Evolutionary conservation across 352 stramenopile species (phyloP).

Genomic region (Globisporangium yorkense): DNA sequence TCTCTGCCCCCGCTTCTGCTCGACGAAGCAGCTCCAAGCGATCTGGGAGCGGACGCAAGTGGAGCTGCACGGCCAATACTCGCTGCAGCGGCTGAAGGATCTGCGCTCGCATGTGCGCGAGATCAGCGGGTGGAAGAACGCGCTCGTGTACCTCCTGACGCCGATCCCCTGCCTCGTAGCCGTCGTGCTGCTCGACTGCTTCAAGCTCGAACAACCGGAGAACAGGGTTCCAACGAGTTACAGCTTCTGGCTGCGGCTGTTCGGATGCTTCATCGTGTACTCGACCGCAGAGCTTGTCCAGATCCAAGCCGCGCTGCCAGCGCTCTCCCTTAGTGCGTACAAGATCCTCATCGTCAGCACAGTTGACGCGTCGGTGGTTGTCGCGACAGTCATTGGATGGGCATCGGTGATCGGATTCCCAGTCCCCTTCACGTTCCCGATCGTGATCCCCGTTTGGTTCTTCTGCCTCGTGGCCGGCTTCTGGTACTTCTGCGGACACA

Average conservation of each 20-base stretch:
- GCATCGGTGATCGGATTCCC: conserved; percentile 16
- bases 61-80: conserved; percentile 17
- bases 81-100: conserved; percentile 8
- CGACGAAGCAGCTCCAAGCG: too few relatives aligned
- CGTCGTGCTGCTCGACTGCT: conserved; percentile 1
- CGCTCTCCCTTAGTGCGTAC: background rate
- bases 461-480: conserved; percentile 6
- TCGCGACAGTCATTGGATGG: background rate
- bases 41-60: conserved; percentile 7
- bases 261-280: background rate
- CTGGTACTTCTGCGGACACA: conserved; percentile 1
- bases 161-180: background rate
- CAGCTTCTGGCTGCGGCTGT: background rate
- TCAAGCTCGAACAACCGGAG: background rate
- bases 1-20: too few relatives aligned
- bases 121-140: background rate
- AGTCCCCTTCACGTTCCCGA: conserved; percentile 25
- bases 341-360: background rate
- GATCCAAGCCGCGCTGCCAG: too few relatives aligned
- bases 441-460: conserved; percentile 7
- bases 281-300: background rate
- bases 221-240: background rate
- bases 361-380: background rate
- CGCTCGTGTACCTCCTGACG: background rate
- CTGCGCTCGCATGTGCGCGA: background rate